Conservation (phyloP, 2,329 filamentous ascomycete genomes). For the Fusarium sulawesiense region DNA sequence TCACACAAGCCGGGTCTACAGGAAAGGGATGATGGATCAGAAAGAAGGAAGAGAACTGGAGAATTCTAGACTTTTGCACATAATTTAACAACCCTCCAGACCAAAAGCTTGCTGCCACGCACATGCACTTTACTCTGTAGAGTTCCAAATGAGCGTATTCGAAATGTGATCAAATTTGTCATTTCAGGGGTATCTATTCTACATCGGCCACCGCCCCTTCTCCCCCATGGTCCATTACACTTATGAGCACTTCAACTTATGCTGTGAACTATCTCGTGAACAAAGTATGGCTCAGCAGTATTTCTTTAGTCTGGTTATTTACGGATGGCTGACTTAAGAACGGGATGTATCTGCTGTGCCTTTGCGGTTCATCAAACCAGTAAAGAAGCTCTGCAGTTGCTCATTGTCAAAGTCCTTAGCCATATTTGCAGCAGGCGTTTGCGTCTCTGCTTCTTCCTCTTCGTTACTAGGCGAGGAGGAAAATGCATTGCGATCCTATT, state of each 20-base stretch:
- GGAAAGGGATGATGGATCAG: not conserved
- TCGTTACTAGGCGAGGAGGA: conserved; percentile 59
- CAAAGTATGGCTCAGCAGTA: not conserved
- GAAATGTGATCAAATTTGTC: conserved; percentile 38
- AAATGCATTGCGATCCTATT: conserved; percentile 68
- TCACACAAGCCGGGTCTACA: not conserved
- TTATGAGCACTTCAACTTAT: conserved; percentile 15
- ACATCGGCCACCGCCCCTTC: conserved; percentile 45
- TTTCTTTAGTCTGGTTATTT: conserved; percentile 4
- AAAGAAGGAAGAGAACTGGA: not conserved
- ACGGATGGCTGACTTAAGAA: conserved; percentile 14
- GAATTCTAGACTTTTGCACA: not conserved
- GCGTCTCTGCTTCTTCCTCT: conserved; percentile 52
- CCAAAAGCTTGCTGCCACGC: not conserved
- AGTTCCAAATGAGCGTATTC: not conserved
- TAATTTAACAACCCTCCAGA: not conserved
- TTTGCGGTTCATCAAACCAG: conserved; percentile 68
- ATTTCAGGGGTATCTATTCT: conserved; percentile 58
- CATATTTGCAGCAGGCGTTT: conserved; percentile 56
- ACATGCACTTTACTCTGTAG: not conserved
- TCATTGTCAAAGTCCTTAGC: conserved; percentile 62
- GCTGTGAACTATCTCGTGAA: conserved; percentile 3
- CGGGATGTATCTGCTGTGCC: conserved; percentile 37
- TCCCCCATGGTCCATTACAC: conserved; percentile 26
- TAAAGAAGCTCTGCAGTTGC: conserved; percentile 69